phyloP scores from a whole-genome alignment of 2,329 filamentous ascomycete genomes.

The Pseudocercospora fijiensis region DNA sequence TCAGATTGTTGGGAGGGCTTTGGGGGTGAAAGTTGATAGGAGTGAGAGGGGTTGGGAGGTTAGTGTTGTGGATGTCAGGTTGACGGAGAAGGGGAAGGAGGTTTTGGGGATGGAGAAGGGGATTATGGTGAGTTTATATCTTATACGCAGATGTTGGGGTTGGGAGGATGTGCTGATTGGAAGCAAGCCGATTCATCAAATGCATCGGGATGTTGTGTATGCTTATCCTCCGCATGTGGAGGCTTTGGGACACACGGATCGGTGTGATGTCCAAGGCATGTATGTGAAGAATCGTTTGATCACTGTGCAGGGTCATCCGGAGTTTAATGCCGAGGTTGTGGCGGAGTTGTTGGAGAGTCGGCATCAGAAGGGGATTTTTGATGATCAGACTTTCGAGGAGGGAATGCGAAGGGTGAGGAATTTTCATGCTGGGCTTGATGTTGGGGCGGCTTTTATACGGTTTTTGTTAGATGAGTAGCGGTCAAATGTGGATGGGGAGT shows the following conservation, averaged over 20 bases:
- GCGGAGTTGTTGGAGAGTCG: conserved; percentile 65
- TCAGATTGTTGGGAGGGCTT: conserved; percentile 74
- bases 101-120: conserved; percentile 67
- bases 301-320: conserved; percentile 82
- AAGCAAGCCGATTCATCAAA: conserved; percentile 71
- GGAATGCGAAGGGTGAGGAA: conserved; percentile 64
- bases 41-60: conserved; percentile 76
- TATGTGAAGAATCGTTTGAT: conserved; percentile 66
- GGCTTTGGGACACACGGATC: conserved; percentile 62
- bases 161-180: background rate
- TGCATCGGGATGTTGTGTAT: conserved; percentile 78
- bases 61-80: conserved; percentile 66
- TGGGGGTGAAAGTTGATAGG: conserved; percentile 65
- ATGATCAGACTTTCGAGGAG: conserved; percentile 66
- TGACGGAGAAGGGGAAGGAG: conserved; percentile 68
- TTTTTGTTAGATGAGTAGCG: conserved; percentile 65
- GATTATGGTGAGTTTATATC: conserved; percentile 53
- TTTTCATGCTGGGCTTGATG: conserved; percentile 74
- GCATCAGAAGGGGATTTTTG: conserved; percentile 66
- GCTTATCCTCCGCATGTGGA: conserved; percentile 62
- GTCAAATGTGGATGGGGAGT: background rate
- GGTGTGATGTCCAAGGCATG: conserved; percentile 77
- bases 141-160: too few relatives aligned
- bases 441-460: conserved; percentile 71
- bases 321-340: conserved; percentile 73